Conservation (phyloP, 2,329 filamentous ascomycete genomes). For the Colletotrichum plurivorum region DNA sequence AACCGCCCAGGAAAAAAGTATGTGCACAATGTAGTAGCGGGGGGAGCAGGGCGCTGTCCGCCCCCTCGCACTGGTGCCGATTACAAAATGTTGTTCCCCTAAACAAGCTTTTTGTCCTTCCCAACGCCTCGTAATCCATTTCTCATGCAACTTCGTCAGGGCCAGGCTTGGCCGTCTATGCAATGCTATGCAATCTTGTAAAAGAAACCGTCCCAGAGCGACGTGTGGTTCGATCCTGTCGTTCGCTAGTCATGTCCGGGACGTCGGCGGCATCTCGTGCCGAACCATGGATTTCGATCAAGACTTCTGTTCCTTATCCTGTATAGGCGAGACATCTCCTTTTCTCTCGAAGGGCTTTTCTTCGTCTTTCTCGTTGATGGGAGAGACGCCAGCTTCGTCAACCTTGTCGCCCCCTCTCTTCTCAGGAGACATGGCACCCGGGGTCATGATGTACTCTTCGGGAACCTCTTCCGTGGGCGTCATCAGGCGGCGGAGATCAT, state of each 20-base stretch:
- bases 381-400: slow-evolving; percentile 24
- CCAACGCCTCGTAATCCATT: slow-evolving; percentile 40
- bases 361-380: slow-evolving; percentile 37
- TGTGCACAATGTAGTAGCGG: slow-evolving; percentile 5
- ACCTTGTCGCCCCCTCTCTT: slow-evolving; percentile 2
- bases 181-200: slow-evolving; percentile 30
- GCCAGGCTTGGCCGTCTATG: slow-evolving; percentile 18
- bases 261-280: too few species aligned
- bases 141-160: slow-evolving; percentile 38
- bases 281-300: not conserved
- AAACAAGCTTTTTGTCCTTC: not conserved
- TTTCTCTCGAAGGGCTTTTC: slow-evolving; percentile 17
- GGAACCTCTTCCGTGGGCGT: slow-evolving; percentile 43
- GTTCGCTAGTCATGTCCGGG: not conserved
- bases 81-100: slow-evolving; percentile 6
- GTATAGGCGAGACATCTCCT: slow-evolving; percentile 18
- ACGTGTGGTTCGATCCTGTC: not conserved
- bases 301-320: slow-evolving; percentile 23
- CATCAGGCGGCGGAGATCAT: slow-evolving; percentile 41
- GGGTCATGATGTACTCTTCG: slow-evolving; percentile 39
- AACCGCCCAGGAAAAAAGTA: not conserved
- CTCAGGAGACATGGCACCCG: slow-evolving; percentile 16
- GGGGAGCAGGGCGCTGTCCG: not conserved
- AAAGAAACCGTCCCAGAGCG: slow-evolving; percentile 1
- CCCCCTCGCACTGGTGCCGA: slow-evolving; percentile 12